Base-by-base conservation (phyloP, 495 filamentous ascomycete species). In the Haplographium delicatum region DNA sequence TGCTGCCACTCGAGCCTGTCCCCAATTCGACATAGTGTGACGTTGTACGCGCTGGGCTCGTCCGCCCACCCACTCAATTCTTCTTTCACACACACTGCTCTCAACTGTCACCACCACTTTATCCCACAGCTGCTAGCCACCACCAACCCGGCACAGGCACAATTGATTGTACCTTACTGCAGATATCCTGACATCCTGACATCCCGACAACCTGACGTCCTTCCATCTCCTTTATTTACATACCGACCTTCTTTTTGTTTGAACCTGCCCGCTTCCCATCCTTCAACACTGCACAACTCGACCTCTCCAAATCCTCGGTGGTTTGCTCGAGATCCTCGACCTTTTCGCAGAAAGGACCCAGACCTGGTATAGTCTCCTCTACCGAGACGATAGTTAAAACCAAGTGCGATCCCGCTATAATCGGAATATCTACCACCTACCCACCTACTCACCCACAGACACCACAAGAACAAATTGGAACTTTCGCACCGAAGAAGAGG, bases 41-140 rank as follows among this genome's bases (percentile, higher is more conserved):
- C n/a, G n/a, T n/a, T n/a, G n/a, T 59, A 59, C 52, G 57, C 57
- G 57, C 57, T 60, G 57, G 23, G 42, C 50, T 55, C 45, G 46
- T 49, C 42, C 23, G 23, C n/a, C 35, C 45, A 35, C 30, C 51
- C 57, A 50, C 49, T 56, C 57, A 53, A 42, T 37, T 41, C 46
- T 23, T 45, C 26, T 47, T 30, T 13, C 46, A 23, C 43, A 27
- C 34, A 31, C 42, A 11, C 9, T 25, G 16, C n/a, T n/a, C 15
- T 37, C 37, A 35, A 45, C 28, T 25, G 13, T 34, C 13, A 9
- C 16, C 26, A 26, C 45, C 23, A 23, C 26, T 45, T 37, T 4
- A 10, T 13, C 38, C 18, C 11, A 20, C 50, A 45, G 40, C 55
- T 54, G 46, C 55, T 13, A 52, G 47, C 31, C 50, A 41, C 37